phyloP scores from a whole-genome alignment of 2,329 filamentous ascomycete genomes.

The Stagonosporopsis tanaceti region DNA sequence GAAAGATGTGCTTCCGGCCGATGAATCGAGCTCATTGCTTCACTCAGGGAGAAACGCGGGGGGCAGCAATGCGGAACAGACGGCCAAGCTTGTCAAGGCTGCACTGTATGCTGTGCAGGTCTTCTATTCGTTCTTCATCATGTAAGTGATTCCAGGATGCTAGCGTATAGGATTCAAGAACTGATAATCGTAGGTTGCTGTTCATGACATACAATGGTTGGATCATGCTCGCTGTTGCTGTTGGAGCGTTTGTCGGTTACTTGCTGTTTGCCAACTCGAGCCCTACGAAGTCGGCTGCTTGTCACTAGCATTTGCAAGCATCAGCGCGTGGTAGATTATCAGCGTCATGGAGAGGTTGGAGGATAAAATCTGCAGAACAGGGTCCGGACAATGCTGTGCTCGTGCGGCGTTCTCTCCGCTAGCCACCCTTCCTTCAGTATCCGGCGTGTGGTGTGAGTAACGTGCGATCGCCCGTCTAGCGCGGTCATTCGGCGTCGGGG shows the following conservation, averaged over 20 bases:
- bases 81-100: constrained; percentile 80
- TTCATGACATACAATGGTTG: constrained; percentile 99
- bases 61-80: constrained; percentile 67
- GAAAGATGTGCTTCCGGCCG: constrained; percentile 30
- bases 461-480: constrained; percentile 10
- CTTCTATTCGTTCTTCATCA: constrained; percentile 99
- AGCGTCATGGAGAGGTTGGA: neutral
- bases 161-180: neutral
- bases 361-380: neutral
- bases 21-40: constrained; percentile 73
- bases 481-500: constrained; percentile 1
- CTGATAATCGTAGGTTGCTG: constrained; percentile 72
- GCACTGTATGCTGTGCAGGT: constrained; percentile 89
- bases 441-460: constrained; percentile 9
- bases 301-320: constrained; percentile 66
- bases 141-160: constrained; percentile 68
- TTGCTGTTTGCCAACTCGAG: constrained; percentile 75
- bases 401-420: constrained; percentile 12
- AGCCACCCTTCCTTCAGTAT: constrained; percentile 10
- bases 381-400: neutral
- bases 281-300: constrained; percentile 85
- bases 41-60: constrained; percentile 70
- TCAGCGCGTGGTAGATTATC: neutral
- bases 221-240: constrained; percentile 90
- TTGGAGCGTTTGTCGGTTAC: constrained; percentile 90